Evolutionary conservation across 768 basidiomycete species (phyloP).

Genomic region (Podaxis sp.): DNA sequence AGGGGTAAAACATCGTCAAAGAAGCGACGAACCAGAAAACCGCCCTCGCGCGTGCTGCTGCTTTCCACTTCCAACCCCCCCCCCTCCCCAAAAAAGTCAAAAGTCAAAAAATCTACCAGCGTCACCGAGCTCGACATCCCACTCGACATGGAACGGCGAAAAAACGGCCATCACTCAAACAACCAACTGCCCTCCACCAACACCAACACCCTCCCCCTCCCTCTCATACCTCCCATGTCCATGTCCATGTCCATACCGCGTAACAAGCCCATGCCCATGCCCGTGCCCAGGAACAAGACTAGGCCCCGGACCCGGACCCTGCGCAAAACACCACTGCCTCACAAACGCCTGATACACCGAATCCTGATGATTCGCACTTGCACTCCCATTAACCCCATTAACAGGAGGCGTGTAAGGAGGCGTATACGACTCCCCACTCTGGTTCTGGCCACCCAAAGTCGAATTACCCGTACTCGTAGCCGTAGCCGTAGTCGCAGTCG

Average conservation of each 20-base stretch:
- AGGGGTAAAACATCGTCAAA: too few relatives aligned
- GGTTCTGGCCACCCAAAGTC: background rate
- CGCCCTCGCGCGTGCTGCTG: too few relatives aligned
- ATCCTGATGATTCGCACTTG: constrained; percentile 19
- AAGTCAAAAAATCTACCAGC: too few relatives aligned
- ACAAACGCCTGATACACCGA: constrained; percentile 57
- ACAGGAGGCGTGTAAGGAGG: background rate
- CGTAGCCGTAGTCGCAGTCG: background rate
- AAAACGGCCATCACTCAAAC: background rate
- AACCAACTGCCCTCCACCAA: background rate
- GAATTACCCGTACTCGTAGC: background rate
- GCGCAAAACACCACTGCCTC: constrained; percentile 66
- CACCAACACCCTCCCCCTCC: background rate
- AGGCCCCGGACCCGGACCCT: constrained; percentile 36
- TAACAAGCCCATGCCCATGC: background rate
- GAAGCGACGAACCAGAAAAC: too few relatives aligned
- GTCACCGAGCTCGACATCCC: too few relatives aligned
- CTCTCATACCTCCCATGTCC: background rate
- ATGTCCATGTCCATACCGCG: background rate
- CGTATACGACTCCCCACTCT: background rate
- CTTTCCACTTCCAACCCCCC: too few relatives aligned
- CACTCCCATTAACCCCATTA: background rate
- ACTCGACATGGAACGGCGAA: too few relatives aligned
- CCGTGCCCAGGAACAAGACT: background rate
- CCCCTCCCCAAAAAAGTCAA: too few relatives aligned